A percentile compares a stretch with the other conserved stretches of the same genome.
These are phyloP conservation scores for Rhododendron kiyosumense DNA, from an alignment of 148 eudicot genomes.

Conservation along the genomic window DNA sequence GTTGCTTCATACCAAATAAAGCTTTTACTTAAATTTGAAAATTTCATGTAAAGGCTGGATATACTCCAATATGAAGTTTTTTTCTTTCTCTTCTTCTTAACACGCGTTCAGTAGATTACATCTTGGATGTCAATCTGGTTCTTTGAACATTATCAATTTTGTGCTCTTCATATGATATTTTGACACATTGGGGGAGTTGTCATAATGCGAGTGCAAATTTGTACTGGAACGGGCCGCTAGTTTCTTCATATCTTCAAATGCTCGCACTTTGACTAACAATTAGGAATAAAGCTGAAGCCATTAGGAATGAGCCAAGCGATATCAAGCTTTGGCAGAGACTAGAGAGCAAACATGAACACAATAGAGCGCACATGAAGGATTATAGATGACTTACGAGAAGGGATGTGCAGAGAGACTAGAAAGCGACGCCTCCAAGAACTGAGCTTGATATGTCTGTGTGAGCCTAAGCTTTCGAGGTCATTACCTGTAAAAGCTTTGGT, in stretches of 20 bases:
- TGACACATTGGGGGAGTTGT: neutral
- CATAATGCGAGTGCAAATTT: neutral
- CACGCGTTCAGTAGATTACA: neutral
- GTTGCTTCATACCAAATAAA: neutral
- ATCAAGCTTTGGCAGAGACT: neutral
- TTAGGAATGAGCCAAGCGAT: neutral
- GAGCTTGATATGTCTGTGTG: neutral
- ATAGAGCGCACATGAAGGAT: neutral
- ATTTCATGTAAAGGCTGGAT: neutral
- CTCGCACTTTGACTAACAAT: neutral
- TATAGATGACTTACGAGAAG: neutral
- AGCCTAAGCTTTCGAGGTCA: neutral
- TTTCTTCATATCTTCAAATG: neutral
- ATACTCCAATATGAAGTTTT: neutral
- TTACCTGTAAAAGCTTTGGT: neutral
- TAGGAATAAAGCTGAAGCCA: neutral
- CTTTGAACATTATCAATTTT: neutral
- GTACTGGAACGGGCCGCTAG: neutral
- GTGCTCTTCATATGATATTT: neutral
- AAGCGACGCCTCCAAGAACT: neutral
- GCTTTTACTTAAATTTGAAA: neutral
- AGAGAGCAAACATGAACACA: neutral
- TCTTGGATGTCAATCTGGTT: neutral
- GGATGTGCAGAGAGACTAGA: slow-evolving; percentile 2
- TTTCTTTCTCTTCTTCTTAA: neutral